These are phyloP conservation scores for Escovopsis sp. DNA, from an alignment of 2,329 filamentous ascomycete species.

Conservation along the genomic window DNA sequence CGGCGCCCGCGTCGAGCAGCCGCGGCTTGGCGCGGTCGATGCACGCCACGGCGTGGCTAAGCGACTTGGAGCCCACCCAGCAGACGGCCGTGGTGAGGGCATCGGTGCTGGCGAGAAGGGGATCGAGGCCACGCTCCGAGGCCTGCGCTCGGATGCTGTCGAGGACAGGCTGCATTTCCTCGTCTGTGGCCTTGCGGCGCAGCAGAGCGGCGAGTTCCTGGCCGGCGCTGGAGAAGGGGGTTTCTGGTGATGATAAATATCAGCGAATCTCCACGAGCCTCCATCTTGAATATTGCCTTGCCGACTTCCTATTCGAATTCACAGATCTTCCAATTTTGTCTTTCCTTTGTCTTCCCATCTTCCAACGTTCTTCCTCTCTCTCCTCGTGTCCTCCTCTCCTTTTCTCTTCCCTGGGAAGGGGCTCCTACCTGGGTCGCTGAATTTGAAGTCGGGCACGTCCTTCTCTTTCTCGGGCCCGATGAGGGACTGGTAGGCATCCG, in stretches of 20 bases:
- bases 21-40: conserved; percentile 91
- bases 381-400: too few species aligned
- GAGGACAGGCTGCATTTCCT: conserved; percentile 72
- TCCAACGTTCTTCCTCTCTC: too few species aligned
- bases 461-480: conserved; percentile 83
- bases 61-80: conserved; percentile 84
- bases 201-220: conserved; percentile 66
- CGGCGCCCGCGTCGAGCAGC: conserved; percentile 61
- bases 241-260: too few species aligned
- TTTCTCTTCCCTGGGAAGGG: too few species aligned
- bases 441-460: conserved; percentile 94
- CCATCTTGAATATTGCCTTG: too few species aligned
- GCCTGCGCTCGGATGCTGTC: conserved; percentile 70
- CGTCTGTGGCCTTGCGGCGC: conserved; percentile 68
- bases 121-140: conserved; percentile 54
- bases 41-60: conserved; percentile 88
- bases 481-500: conserved; percentile 63
- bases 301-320: too few species aligned
- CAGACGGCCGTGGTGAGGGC: conserved; percentile 89
- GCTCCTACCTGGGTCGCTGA: conserved; percentile 52
- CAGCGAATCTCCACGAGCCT: too few species aligned
- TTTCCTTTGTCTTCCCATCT: too few species aligned
- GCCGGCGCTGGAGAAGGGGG: conserved; percentile 73
- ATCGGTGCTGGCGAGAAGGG: conserved; percentile 75
- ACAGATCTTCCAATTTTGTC: neutral